These are phyloP conservation scores for Eucalyptus regnans DNA, from an alignment of 345 rosid species.

Conservation along the genomic window DNA sequence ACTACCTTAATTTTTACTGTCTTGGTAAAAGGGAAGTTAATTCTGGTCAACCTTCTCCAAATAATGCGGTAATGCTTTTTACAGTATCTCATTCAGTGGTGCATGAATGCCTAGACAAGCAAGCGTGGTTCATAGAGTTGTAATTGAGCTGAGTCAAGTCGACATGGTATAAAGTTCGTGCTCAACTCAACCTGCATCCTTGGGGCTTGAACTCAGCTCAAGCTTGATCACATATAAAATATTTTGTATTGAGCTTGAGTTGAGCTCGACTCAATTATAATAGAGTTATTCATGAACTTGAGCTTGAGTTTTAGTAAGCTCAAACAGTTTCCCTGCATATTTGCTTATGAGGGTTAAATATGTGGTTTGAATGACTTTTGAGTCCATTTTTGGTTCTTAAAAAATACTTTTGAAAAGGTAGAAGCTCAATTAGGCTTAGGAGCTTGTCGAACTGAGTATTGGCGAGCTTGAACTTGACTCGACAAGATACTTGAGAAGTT, in stretches of 20 bases:
- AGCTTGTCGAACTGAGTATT: neutral
- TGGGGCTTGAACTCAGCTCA: neutral
- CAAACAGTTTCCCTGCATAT: neutral
- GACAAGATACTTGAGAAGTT: neutral
- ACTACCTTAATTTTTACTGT: conserved; percentile 94
- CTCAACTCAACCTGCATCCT: neutral
- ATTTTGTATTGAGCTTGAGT: neutral
- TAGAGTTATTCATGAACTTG: neutral
- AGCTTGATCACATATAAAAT: too few relatives aligned
- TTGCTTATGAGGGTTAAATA: neutral
- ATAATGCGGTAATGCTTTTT: conserved; percentile 31
- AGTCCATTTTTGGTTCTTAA: neutral
- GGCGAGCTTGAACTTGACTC: neutral
- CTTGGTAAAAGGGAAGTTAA: conserved; percentile 59
- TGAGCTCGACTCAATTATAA: neutral
- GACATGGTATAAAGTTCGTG: neutral
- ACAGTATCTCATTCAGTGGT: neutral
- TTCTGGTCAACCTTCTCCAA: neutral
- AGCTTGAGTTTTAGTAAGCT: neutral
- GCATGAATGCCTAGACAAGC: neutral
- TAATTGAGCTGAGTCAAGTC: neutral
- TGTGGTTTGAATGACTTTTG: neutral
- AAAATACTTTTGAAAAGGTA: neutral
- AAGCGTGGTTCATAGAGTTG: neutral
- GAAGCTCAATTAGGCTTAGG: neutral